Evolutionary conservation across 1,284 basidiomycete species (phyloP).

Genomic region (Somion occarium): DNA sequence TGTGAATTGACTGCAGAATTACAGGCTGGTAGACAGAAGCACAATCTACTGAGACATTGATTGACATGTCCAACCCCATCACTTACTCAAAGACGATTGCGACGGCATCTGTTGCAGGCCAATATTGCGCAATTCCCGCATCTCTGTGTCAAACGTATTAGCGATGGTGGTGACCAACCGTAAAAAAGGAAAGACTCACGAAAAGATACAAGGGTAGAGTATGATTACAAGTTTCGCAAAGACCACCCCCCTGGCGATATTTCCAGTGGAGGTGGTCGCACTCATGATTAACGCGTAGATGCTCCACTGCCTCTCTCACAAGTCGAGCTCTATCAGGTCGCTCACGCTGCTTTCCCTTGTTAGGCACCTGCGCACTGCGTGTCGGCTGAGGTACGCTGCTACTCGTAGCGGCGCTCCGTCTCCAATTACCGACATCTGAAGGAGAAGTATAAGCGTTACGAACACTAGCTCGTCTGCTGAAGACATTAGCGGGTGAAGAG

Average conservation of each 20-base stretch:
- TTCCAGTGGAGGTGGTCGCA: slow-evolving; percentile 29
- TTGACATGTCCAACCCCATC: too few species aligned
- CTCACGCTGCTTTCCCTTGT: not conserved
- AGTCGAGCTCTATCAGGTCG: slow-evolving; percentile 14
- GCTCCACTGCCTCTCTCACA: slow-evolving; percentile 28
- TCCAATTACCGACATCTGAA: not conserved
- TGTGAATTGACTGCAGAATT: too few species aligned
- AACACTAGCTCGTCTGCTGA: not conserved
- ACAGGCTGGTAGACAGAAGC: too few species aligned
- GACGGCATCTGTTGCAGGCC: slow-evolving; percentile 12
- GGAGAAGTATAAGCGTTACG: not conserved
- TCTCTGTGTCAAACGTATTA: slow-evolving; percentile 19
- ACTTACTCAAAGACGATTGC: slow-evolving; percentile 14
- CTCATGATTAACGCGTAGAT: slow-evolving; percentile 32
- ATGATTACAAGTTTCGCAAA: slow-evolving; percentile 31
- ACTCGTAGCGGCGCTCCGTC: not conserved
- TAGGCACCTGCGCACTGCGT: not conserved
- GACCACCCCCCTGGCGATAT: slow-evolving; percentile 24
- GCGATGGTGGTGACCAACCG: not conserved
- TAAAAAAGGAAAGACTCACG: slow-evolving; percentile 24
- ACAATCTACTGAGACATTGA: too few species aligned
- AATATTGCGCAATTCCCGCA: slow-evolving; percentile 29
- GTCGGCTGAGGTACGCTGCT: not conserved
- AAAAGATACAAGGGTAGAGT: slow-evolving; percentile 28
- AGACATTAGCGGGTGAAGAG: not conserved